phyloP scores from a whole-genome alignment of 2,329 filamentous ascomycete genomes.

The Claviceps capensis region DNA sequence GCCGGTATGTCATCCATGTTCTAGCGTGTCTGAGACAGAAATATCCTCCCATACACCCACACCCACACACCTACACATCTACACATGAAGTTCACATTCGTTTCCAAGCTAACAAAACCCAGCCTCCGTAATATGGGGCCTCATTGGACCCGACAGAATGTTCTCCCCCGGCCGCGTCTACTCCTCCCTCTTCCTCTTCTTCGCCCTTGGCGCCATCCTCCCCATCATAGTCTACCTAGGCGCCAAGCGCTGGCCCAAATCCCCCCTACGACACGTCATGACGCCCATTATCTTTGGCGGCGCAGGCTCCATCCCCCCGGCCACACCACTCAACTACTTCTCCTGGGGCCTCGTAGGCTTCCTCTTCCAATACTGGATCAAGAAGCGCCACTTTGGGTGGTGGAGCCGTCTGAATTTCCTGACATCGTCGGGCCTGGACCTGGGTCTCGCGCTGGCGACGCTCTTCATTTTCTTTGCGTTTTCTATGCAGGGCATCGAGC shows the following conservation, averaged over 20 bases:
- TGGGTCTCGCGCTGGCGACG: slow-evolving; percentile 53
- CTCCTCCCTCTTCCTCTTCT: slow-evolving; percentile 45
- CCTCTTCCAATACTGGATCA: slow-evolving; percentile 56
- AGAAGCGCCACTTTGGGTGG: slow-evolving; percentile 50
- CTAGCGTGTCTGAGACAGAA: neutral
- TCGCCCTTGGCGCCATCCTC: slow-evolving; percentile 38
- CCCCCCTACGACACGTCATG: slow-evolving; percentile 36
- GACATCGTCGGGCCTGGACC: slow-evolving; percentile 54
- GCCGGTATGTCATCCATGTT: slow-evolving; percentile 27
- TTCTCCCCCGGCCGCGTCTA: slow-evolving; percentile 51
- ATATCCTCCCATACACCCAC: neutral
- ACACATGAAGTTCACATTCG: neutral
- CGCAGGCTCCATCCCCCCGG: slow-evolving; percentile 44
- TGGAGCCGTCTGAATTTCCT: slow-evolving; percentile 65
- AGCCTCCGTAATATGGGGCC: slow-evolving; percentile 55
- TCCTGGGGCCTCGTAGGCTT: slow-evolving; percentile 61
- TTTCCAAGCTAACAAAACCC: neutral
- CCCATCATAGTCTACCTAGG: slow-evolving; percentile 39
- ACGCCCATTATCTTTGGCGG: slow-evolving; percentile 51
- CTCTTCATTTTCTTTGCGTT: slow-evolving; percentile 59
- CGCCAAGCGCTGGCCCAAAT: slow-evolving; percentile 36
- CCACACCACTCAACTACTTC: slow-evolving; percentile 61
- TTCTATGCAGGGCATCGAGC: slow-evolving; percentile 44
- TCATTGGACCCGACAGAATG: slow-evolving; percentile 49
- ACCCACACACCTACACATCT: neutral